phyloP scores from a whole-genome alignment of 169 alveolate species.

The Cytauxzoon felis region DNA sequence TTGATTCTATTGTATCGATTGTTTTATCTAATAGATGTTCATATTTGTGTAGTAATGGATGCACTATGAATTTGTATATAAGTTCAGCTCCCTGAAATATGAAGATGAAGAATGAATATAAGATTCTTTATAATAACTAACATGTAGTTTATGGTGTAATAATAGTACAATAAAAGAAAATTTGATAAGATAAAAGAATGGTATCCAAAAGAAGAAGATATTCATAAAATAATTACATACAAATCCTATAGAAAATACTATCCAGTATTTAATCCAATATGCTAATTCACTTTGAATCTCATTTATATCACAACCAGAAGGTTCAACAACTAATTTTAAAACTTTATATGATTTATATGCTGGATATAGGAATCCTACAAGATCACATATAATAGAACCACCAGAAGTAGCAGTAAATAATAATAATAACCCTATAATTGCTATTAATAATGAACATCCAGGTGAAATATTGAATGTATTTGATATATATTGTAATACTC shows the following conservation, averaged over 20 bases:
- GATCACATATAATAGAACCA: conserved; percentile 44
- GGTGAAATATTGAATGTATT: conserved; percentile 29
- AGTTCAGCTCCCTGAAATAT: conserved; percentile 54
- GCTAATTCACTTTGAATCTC: conserved; percentile 14
- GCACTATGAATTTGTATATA: conserved; percentile 30
- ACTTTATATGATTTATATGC: conserved; percentile 61
- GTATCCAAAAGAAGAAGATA: conserved; percentile 59
- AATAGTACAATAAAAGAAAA: conserved; percentile 34
- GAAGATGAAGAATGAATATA: background rate
- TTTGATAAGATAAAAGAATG: conserved; percentile 28
- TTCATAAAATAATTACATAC: conserved; percentile 23
- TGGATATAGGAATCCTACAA: conserved; percentile 58
- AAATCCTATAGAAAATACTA: conserved; percentile 56
- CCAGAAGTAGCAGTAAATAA: conserved; percentile 21
- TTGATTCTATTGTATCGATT: conserved; percentile 23
- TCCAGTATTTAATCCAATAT: conserved; percentile 65
- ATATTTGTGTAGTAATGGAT: conserved; percentile 41
- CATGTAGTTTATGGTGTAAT: conserved; percentile 55
- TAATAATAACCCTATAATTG: conserved; percentile 1
- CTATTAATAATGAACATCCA: conserved; percentile 13
- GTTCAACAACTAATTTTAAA: conserved; percentile 27
- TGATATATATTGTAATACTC: conserved; percentile 18
- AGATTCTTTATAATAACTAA: conserved; percentile 1
- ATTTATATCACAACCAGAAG: conserved; percentile 13
- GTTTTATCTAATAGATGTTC: conserved; percentile 44